A percentile compares a stretch with the other conserved stretches of the same genome.
phyloP scores from a whole-genome alignment of 1,139 yeast genomes.

The Chernovozyma aurita region DNA sequence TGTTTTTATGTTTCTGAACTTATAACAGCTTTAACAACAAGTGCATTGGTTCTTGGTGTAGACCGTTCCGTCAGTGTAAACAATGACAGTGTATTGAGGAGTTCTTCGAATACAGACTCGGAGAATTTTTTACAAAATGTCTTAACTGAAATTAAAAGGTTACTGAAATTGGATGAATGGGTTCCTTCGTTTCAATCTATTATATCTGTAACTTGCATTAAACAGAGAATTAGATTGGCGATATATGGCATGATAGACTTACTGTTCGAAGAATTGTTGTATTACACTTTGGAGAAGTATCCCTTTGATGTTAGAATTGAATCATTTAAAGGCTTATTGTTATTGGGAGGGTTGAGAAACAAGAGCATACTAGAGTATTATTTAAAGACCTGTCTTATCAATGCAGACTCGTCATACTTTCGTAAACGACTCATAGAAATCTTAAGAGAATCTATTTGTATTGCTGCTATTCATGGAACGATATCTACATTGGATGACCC shows the following conservation, averaged over 20 bases:
- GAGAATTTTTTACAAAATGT: slow-evolving; percentile 24
- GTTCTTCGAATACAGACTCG: slow-evolving; percentile 7
- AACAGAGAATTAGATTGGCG: slow-evolving; percentile 58
- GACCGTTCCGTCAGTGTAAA: neutral
- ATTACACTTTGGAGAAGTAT: slow-evolving; percentile 48
- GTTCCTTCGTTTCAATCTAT: slow-evolving; percentile 66
- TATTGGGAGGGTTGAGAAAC: slow-evolving; percentile 75
- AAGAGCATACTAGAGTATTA: slow-evolving; percentile 56
- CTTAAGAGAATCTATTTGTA: slow-evolving; percentile 52
- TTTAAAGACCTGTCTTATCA: slow-evolving; percentile 54
- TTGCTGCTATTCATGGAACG: slow-evolving; percentile 66
- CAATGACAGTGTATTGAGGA: neutral
- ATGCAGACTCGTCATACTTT: slow-evolving; percentile 46
- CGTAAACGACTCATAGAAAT: slow-evolving; percentile 45
- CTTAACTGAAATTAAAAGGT: slow-evolving; percentile 55
- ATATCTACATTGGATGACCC: slow-evolving; percentile 54
- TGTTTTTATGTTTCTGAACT: slow-evolving; percentile 60
- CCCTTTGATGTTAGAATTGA: slow-evolving; percentile 55
- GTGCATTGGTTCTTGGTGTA: slow-evolving; percentile 1
- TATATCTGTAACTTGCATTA: slow-evolving; percentile 54
- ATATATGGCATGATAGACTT: slow-evolving; percentile 51
- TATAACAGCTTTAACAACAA: slow-evolving; percentile 49
- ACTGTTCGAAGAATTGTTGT: slow-evolving; percentile 45
- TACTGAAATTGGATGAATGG: slow-evolving; percentile 82
- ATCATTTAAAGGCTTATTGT: slow-evolving; percentile 67